Percentiles rank a stretch among this genome's conserved stretches.
Evolutionary conservation across 2,329 filamentous ascomycete species (phyloP).

Genomic region (Epichloe hybrida): DNA sequence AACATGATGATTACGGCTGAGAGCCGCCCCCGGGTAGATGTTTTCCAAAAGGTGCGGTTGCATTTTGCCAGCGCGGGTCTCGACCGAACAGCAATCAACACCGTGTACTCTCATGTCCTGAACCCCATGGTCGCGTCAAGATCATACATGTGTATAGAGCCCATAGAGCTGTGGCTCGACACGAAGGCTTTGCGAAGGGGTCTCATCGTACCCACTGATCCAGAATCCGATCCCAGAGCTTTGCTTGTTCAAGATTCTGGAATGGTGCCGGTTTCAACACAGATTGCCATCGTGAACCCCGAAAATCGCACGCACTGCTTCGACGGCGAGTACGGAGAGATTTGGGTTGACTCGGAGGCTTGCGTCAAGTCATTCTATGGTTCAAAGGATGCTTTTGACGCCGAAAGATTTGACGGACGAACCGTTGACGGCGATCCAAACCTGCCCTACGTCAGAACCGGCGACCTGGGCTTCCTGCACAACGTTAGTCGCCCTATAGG

Average conservation of each 20-base stretch:
- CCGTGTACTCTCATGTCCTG: conserved; percentile 93
- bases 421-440: conserved; percentile 84
- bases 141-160: conserved; percentile 99
- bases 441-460: conserved; percentile 82
- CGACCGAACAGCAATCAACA: conserved; percentile 93
- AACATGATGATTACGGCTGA: conserved; percentile 99
- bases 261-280: conserved; percentile 97
- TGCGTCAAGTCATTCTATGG: conserved; percentile 91
- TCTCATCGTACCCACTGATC: conserved; percentile 75
- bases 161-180: conserved; percentile 91
- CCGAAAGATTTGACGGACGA: conserved; percentile 82
- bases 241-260: conserved; percentile 89
- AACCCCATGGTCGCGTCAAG: conserved; percentile 96
- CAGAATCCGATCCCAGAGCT: conserved; percentile 65
- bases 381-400: conserved; percentile 81
- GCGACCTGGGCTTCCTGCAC: conserved; percentile 90
- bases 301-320: conserved; percentile 86
- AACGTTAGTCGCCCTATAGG: conserved; percentile 91
- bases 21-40: conserved; percentile 70
- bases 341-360: conserved; percentile 98
- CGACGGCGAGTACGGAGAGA: conserved; percentile 94
- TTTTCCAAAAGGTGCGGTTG: conserved; percentile 87
- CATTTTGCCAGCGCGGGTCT: conserved; percentile 81
- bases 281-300: conserved; percentile 96
- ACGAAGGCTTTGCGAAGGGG: conserved; percentile 74